Evolutionary conservation across 2,329 filamentous ascomycete species (phyloP).

Genomic region (Arthrobotrys sinensis): DNA sequence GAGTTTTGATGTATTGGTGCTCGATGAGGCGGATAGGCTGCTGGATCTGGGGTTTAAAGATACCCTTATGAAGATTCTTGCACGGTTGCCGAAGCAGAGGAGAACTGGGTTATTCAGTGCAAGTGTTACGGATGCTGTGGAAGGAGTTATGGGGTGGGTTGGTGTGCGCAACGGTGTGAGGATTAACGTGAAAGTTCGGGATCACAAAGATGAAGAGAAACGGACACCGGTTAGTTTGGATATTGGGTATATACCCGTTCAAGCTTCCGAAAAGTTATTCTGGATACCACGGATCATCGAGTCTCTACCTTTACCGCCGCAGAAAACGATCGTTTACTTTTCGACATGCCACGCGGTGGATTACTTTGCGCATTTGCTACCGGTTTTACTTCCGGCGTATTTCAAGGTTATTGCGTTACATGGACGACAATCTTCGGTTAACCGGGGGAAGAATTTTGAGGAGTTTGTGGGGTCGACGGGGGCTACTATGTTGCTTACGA

Average conservation of each 20-base stretch:
- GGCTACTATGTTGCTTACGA: slow-evolving; percentile 88
- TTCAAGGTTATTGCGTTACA: slow-evolving; percentile 86
- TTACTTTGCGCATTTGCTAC: slow-evolving; percentile 88
- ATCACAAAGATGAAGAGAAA: slow-evolving; percentile 80
- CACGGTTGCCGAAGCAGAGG: slow-evolving; percentile 88
- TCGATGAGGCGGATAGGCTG: slow-evolving; percentile 94
- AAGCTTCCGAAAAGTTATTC: slow-evolving; percentile 81
- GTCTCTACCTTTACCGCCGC: slow-evolving; percentile 79
- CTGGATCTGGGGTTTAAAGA: slow-evolving; percentile 95
- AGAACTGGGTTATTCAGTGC: slow-evolving; percentile 95
- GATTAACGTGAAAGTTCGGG: slow-evolving; percentile 88
- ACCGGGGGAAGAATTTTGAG: slow-evolving; percentile 88
- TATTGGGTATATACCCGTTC: slow-evolving; percentile 85
- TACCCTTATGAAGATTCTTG: slow-evolving; percentile 87
- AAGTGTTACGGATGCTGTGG: slow-evolving; percentile 92
- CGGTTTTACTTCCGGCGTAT: slow-evolving; percentile 77
- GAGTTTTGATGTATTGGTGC: slow-evolving; percentile 89
- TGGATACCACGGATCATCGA: slow-evolving; percentile 63
- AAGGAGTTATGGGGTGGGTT: slow-evolving; percentile 88
- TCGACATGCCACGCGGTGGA: slow-evolving; percentile 96
- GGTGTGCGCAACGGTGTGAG: slow-evolving; percentile 95
- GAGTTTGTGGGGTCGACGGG: slow-evolving; percentile 82
- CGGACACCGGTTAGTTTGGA: slow-evolving; percentile 92
- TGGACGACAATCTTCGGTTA: slow-evolving; percentile 90
- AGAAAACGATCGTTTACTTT: slow-evolving; percentile 90